Base-by-base conservation (phyloP, 1,139 yeast species). In the Candida buenavistaensis region DNA sequence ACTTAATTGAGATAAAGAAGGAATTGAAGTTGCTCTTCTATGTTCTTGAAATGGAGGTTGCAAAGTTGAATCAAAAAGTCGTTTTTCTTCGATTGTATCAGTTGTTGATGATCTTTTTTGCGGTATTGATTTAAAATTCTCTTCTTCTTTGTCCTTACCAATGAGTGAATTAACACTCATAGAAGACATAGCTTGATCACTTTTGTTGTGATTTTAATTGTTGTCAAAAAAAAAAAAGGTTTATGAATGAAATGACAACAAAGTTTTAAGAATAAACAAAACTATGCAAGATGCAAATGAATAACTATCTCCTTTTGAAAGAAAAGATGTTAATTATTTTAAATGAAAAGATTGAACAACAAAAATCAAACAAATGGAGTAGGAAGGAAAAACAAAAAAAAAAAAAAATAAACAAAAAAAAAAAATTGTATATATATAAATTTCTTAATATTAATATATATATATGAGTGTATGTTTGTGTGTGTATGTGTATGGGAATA, bases 141-240 rank as follows among this genome's bases (percentile, higher is more conserved):
- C 28, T 17, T 31, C 29, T 26, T 35, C 28, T 11, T 27, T 29
- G 11, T 36, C 33, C 24, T 40, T 44, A 22, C 33, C 46, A 28
- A 43, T 41, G 39, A 41, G 46, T 30, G 46, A 41, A 33, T 41
- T 35, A 12, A 43, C 48, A 37, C 48, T 44, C 48, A 44, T 42
- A 27, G 44, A 39, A 14, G 44, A 38, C 41, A 41, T 41, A 15
- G 12, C 23, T 23, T 16, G 16, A 13, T 11, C n/a, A 5, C 20
- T 27, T 12, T 4, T 21, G 5, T 14, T 15, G 26, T 10, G n/a
- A 20, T 5, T 17, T 17, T 5, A 20, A n/a, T 14, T 12, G 13
- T 10, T 11, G 14, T 20, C 9, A 14, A 8, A 28, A 13, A n/a
- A n/a, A n/a, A n/a, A n/a, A n/a, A n/a, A n/a, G n/a, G n/a, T n/a